Conservation (phyloP, 2,329 filamentous ascomycete species). For the Huntiella moniliformis region DNA sequence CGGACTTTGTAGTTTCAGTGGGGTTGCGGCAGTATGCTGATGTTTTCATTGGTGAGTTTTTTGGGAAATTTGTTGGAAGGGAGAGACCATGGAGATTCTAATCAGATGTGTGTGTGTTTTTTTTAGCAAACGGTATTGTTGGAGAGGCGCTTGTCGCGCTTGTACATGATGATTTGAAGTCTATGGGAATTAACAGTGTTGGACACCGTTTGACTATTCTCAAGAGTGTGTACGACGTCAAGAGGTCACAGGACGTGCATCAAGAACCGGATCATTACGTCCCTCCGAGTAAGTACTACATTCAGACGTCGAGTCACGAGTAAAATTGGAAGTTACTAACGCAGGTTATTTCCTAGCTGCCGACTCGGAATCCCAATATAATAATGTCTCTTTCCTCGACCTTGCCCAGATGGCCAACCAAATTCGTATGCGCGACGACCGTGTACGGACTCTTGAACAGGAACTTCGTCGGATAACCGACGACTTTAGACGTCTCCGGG, state of each 20-base stretch:
- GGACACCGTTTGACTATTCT: conserved; percentile 88
- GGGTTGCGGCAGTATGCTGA: conserved; percentile 70
- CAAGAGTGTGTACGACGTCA: conserved; percentile 91
- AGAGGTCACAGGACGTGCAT: conserved; percentile 79
- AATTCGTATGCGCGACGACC: conserved; percentile 74
- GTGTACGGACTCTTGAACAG: conserved; percentile 64
- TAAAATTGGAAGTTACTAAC: neutral
- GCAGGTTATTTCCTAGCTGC: conserved; percentile 40
- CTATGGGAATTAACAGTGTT: conserved; percentile 83
- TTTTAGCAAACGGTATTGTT: conserved; percentile 74
- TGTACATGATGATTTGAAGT: conserved; percentile 82
- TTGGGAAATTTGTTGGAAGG: neutral
- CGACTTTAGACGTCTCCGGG: conserved; percentile 71
- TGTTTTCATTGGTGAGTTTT: conserved; percentile 55
- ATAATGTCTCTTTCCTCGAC: conserved; percentile 79
- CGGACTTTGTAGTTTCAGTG: conserved; percentile 67
- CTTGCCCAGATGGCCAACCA: conserved; percentile 82
- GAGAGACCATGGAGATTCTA: neutral
- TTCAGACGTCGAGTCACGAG: neutral
- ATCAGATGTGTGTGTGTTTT: conserved; percentile 1
- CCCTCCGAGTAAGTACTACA: conserved; percentile 53
- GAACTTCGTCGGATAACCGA: conserved; percentile 71
- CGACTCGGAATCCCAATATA: conserved; percentile 70
- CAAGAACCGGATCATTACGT: conserved; percentile 88
- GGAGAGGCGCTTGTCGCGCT: conserved; percentile 80